A percentile compares a stretch with the other conserved stretches of the same genome.
These are phyloP conservation scores for Claviceps digitariae DNA, from an alignment of 2,329 filamentous ascomycete species.

Conservation along the genomic window DNA sequence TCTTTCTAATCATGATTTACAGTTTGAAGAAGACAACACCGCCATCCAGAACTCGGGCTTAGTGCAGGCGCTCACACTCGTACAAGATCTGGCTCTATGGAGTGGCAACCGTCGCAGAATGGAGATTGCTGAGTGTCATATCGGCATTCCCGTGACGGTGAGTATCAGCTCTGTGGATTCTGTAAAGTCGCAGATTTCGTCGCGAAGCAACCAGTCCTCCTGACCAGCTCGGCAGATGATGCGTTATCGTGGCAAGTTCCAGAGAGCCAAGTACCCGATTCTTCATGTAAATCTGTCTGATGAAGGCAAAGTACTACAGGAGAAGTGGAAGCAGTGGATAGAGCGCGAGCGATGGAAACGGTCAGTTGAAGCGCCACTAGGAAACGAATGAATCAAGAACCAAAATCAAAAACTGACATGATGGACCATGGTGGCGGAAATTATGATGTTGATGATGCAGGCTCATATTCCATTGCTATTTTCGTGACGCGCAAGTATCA, in stretches of 20 bases:
- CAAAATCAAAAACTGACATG: not conserved
- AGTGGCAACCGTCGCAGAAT: constrained; percentile 41
- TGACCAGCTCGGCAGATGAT: constrained; percentile 29
- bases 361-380: constrained; percentile 13
- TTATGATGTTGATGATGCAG: constrained; percentile 16
- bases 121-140: constrained; percentile 40
- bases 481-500: constrained; percentile 53
- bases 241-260: constrained; percentile 44
- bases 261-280: constrained; percentile 37
- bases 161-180: constrained; percentile 6
- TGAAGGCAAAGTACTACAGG: constrained; percentile 40
- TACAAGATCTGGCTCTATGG: constrained; percentile 39
- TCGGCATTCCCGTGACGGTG: constrained; percentile 31
- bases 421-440: too few species aligned
- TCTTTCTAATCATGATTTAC: not conserved
- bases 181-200: not conserved
- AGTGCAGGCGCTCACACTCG: constrained; percentile 34
- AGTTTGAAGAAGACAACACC: constrained; percentile 37
- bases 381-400: not conserved
- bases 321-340: constrained; percentile 54
- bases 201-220: not conserved
- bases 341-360: constrained; percentile 54
- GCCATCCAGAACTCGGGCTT: constrained; percentile 32
- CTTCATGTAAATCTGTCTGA: constrained; percentile 40
- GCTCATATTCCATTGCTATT: constrained; percentile 50